Evolutionary conservation across 176 grass and related monocot genomes (phyloP), one percentile per base, ranked within the genome.

Genomic region (Chrysopogon serrulatus): DNA sequence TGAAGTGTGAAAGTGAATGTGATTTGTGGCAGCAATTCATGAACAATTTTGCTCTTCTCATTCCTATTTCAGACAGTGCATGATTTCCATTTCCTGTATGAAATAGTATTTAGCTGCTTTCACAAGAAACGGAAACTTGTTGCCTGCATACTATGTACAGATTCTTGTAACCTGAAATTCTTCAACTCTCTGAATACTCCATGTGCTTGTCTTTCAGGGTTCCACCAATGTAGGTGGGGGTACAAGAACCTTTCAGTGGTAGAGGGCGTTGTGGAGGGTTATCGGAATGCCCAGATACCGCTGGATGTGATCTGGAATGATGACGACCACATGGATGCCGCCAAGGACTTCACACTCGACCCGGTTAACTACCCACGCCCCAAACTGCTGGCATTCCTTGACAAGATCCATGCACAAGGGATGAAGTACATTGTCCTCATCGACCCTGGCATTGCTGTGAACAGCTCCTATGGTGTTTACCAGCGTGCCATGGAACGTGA

Each of bases 381-480:
- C 4, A 93, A 93, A 47, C 89, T 98, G 40, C 85, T 98, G 0
- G 78, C 84, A 0, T 98, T 98, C 84, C 93, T 95, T 0, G 80
- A 95, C 89, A 89, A 80, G 67, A 95, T 95, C 71, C 93, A 95
- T 11, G 77, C 85, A 0, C 83, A 77, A 24, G 96, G 96, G 5
- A 98, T 98, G 96, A 95, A 94, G 76, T 98, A 95, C 80, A 87
- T 95, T 13, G 96, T 98, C 19, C 91, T 98, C 24, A 98, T 98
- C 15, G 96, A 98, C 53, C 96, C 93, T 2, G 96, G 96, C 48
- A 98, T 98, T 26, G 83, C 87, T 27, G 89, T 98, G 23, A 98
- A 98, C 90, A 74, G 40, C 60, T 82, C 89, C 9, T 98, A 98
- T 3, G 93, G 87, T 2, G 96, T 98, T 30, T 98, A 78, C 73